Evolutionary conservation across 495 filamentous ascomycete genomes (phyloP).

Genomic region (Pseudotulostoma volvatum): DNA sequence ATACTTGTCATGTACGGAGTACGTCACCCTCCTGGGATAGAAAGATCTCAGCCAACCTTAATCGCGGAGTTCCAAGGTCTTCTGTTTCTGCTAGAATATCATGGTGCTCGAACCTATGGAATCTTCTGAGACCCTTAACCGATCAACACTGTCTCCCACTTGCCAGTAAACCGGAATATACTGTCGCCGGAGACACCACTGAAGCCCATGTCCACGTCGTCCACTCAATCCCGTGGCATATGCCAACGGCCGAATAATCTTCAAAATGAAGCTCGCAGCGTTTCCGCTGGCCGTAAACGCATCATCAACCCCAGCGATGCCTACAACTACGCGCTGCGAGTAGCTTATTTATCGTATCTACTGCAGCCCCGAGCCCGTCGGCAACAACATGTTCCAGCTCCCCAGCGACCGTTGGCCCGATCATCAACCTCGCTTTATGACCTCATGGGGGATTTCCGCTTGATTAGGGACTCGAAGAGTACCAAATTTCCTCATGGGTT

Average conservation of each 20-base stretch:
- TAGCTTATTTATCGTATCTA: conserved; percentile 84
- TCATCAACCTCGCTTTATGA: conserved; percentile 57
- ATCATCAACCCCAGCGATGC: conserved; percentile 51
- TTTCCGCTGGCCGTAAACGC: conserved; percentile 33
- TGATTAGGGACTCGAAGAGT: conserved; percentile 58
- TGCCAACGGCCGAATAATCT: conserved; percentile 40
- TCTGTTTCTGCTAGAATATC: too few relatives aligned
- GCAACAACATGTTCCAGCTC: conserved; percentile 59
- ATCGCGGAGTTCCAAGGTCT: too few relatives aligned
- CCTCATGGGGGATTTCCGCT: conserved; percentile 57
- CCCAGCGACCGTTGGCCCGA: conserved; percentile 43
- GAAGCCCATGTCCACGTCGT: conserved; percentile 40
- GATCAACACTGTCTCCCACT: too few relatives aligned
- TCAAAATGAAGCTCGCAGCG: conserved; percentile 35
- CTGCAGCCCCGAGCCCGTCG: conserved; percentile 79
- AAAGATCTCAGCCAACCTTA: too few relatives aligned
- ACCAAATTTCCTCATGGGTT: conserved; percentile 70
- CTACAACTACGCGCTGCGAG: conserved; percentile 76
- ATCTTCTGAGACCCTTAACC: too few relatives aligned
- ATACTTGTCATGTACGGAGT: too few relatives aligned
- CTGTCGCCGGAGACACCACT: too few relatives aligned
- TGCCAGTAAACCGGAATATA: too few relatives aligned
- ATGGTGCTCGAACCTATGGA: too few relatives aligned
- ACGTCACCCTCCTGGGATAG: too few relatives aligned
- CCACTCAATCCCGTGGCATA: conserved; percentile 34